Conservation (phyloP, 2,329 filamentous ascomycete genomes). For the Alternaria novae-zelandiae region DNA sequence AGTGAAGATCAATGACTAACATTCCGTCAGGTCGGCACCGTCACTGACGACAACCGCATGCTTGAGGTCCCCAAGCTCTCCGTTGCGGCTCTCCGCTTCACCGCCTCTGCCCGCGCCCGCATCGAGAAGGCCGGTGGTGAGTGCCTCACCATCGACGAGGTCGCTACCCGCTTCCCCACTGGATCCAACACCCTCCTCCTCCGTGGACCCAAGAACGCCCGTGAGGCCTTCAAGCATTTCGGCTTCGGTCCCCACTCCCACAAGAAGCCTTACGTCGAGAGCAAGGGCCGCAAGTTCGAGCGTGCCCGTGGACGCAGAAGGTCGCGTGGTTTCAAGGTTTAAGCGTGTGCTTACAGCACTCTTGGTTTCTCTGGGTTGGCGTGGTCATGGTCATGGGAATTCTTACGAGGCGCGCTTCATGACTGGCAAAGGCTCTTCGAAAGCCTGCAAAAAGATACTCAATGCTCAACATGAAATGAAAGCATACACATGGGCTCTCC, state of each 20-base stretch:
- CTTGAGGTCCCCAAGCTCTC: constrained; percentile 88
- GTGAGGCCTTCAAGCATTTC: constrained; percentile 99
- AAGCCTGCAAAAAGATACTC: constrained; percentile 48
- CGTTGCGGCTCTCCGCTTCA: constrained; percentile 95
- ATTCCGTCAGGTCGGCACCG: constrained; percentile 69
- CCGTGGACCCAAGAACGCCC: constrained; percentile 96
- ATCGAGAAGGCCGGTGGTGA: constrained; percentile 94
- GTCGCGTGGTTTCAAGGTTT: constrained; percentile 99
- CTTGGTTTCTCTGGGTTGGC: constrained; percentile 48
- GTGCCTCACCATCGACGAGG: constrained; percentile 94
- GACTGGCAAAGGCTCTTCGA: constrained; percentile 42
- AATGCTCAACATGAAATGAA: constrained; percentile 45
- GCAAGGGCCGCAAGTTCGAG: constrained; percentile 99
- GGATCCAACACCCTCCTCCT: constrained; percentile 97
- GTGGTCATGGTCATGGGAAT: constrained; percentile 46
- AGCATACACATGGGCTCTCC: constrained; percentile 40
- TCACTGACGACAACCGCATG: constrained; percentile 94
- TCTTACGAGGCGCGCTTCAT: constrained; percentile 47
- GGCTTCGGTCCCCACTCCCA: constrained; percentile 96
- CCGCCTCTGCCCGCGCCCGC: constrained; percentile 90
- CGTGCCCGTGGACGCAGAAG: constrained; percentile 97
- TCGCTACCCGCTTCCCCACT: constrained; percentile 92
- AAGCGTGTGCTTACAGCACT: constrained; percentile 56
- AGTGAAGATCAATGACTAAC: constrained; percentile 18
- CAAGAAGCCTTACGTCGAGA: constrained; percentile 98